Evolutionary conservation across 1,284 basidiomycete genomes (phyloP).

Genomic region (Ganoderma resinaceum): DNA sequence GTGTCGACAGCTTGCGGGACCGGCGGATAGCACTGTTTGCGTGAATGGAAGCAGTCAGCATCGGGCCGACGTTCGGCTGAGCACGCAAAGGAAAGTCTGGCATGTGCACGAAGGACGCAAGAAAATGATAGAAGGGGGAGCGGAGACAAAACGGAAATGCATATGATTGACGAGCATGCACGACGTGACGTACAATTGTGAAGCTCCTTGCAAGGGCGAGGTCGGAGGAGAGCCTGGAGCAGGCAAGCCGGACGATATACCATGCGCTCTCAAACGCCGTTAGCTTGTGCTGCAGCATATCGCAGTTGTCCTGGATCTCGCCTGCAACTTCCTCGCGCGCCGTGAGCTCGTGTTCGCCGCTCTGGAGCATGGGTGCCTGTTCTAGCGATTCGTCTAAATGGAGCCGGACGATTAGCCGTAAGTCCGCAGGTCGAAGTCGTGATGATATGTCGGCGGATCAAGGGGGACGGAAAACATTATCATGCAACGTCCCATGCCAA

Average conservation of each 20-base stretch:
- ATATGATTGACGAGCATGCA: not conserved
- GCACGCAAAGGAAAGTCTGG: not conserved
- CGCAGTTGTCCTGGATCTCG: conserved; percentile 33
- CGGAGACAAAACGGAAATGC: not conserved
- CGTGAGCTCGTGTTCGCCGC: conserved; percentile 21
- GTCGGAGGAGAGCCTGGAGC: conserved; percentile 34
- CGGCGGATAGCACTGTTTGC: conserved; percentile 19
- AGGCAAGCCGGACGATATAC: conserved; percentile 39
- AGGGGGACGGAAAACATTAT: not conserved
- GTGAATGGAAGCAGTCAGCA: not conserved
- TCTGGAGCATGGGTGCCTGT: not conserved
- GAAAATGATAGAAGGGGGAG: not conserved
- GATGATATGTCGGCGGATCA: not conserved
- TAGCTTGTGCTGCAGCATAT: conserved; percentile 35
- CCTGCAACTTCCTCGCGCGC: conserved; percentile 19
- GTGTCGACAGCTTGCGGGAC: conserved; percentile 35
- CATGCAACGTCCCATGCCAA: not conserved
- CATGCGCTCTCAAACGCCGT: conserved; percentile 41
- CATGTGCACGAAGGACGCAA: not conserved
- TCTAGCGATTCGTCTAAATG: conserved; percentile 13
- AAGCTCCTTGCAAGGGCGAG: conserved; percentile 36
- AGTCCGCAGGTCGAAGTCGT: not conserved
- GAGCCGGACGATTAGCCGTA: not conserved
- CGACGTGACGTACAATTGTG: conserved; percentile 27
- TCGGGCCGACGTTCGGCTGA: not conserved